Base-by-base conservation (phyloP, 139 green algal species). In the Nannochloris sp. region DNA sequence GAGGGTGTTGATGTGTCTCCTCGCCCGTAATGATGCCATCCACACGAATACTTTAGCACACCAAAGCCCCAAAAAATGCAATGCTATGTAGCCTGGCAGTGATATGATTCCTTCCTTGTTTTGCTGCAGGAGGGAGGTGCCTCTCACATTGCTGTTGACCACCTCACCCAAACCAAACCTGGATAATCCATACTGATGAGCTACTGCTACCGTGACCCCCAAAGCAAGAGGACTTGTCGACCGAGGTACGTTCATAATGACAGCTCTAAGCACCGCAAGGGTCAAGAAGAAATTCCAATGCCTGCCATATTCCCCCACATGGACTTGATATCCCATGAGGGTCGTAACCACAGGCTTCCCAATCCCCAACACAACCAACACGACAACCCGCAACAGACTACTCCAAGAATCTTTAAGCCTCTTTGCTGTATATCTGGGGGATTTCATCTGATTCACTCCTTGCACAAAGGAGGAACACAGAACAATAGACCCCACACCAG, bases 241-340 rank as follows among this genome's bases (percentile, higher is more conserved):
- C 46, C 29, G 11, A 2, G 76, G 33, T 23, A 71, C 45, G 28
- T 79, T 26, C 33, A 73, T 33, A 25, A 60, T 51, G 46, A 80
- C 33, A 43, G 80, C 49, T 4, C 56, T 63, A 14, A 95, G 73
- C n/a, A 61, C 74, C 0, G 87, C 90, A 4, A 96, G 73, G 9
- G 90, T 96, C 59, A 83, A 67, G 73, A 97, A 97, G 67, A 97
- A 97, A 76, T 97, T 97, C 92, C 91, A 98, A 66, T 96, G 82
- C 57, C 83, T 68, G 4, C 91, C 90, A 71, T 97, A 97, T 79
- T 97, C 88, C 23, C 81, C 75, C 11, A 85, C 81, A 31, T 89
- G 83, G 49, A 79, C 66, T 66, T 91, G 75, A 65, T 97, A 97
- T 45, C 76, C 79, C 0, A 84, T 45, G 1, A 59, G 63, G 3